Base-by-base conservation (phyloP, 106 monocot genomes). In the Cymbidium sinense region DNA sequence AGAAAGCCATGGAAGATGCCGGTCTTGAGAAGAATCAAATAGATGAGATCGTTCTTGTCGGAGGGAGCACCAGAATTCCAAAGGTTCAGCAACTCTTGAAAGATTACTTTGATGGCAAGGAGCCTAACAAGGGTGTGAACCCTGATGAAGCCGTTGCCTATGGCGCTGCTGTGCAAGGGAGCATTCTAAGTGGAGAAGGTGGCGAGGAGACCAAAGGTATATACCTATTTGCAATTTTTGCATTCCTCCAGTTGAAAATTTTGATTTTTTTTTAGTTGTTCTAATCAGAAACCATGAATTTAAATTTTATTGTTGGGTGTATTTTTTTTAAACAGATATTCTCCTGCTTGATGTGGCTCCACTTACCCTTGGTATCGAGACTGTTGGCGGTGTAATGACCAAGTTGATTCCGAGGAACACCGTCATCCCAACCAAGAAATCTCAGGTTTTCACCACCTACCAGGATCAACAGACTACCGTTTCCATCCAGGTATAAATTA, bases 41-140 rank as follows among this genome's bases (percentile, higher is more conserved):
- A 27, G 80, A 84, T 77, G 84, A 84, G 29, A 80, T 84, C 33
- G 84, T 84, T 72, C 80, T 84, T 12, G 80, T 80, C 4, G 84
- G 80, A 50, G 84, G 84, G 34, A 84, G 84, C 36, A 80, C 80
- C 18, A 84, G 80, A 34, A 84, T 84, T 70, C 80, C 84, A 21
- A 84, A 84, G 28, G 80, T 84, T 76, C 80, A 80, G 71, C 84
- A 84, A 62, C 84, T 84, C n/a, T 44, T 84, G 70, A 84, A 80
- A 72, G 84, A 84, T 34, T 80, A 54, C 71, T 84, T 84, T 73
- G 80, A 80, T 35, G 84, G 80, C 0, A 84, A 84, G 77, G 84
- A 84, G 77, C 84, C 84, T 0, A 77, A 77, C 71, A 80, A 80
- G 72, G 84, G 70, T 4, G 84, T 84, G 58, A 84, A 84, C 71